phyloP scores from a whole-genome alignment of 1,284 basidiomycete species.

The Heterobasidion occidentale region DNA sequence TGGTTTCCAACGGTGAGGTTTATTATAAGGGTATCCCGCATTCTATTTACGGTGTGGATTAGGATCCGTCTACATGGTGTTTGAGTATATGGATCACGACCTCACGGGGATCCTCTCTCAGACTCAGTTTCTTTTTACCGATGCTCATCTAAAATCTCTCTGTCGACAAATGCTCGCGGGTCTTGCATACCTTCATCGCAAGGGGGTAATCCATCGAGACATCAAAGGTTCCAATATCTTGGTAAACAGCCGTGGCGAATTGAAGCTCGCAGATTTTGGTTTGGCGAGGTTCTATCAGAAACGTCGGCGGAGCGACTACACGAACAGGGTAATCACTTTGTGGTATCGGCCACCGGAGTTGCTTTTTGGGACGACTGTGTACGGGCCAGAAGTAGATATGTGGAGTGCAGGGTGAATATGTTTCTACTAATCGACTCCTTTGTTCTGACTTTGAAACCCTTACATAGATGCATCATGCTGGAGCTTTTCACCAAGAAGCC shows the following conservation, averaged over 20 bases:
- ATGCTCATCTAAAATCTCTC: constrained; percentile 91
- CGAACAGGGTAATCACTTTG: constrained; percentile 96
- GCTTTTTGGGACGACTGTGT: constrained; percentile 91
- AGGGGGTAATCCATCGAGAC: constrained; percentile 94
- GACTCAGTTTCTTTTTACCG: constrained; percentile 76
- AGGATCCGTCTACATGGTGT: constrained; percentile 97
- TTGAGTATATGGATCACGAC: constrained; percentile 99
- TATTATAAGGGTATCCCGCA: background rate
- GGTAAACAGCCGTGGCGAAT: constrained; percentile 86
- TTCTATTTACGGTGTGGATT: background rate
- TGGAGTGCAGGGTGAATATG: constrained; percentile 92
- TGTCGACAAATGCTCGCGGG: constrained; percentile 93
- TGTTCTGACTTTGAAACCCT: background rate
- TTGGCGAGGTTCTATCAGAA: constrained; percentile 97
- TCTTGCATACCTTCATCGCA: constrained; percentile 89
- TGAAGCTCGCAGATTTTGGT: constrained; percentile 97
- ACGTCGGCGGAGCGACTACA: constrained; percentile 86
- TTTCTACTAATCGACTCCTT: background rate
- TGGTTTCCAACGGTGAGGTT: constrained; percentile 88
- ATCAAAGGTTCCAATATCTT: constrained; percentile 99
- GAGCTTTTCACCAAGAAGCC: constrained; percentile 95
- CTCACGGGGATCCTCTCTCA: constrained; percentile 93
- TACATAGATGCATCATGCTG: constrained; percentile 88
- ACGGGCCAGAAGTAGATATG: constrained; percentile 99
- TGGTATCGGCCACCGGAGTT: constrained; percentile 99